Percentiles rank a stretch among this genome's conserved stretches.
These are phyloP conservation scores for Penicillium silybi DNA, from an alignment of 495 filamentous ascomycete species.

Conservation along the genomic window DNA sequence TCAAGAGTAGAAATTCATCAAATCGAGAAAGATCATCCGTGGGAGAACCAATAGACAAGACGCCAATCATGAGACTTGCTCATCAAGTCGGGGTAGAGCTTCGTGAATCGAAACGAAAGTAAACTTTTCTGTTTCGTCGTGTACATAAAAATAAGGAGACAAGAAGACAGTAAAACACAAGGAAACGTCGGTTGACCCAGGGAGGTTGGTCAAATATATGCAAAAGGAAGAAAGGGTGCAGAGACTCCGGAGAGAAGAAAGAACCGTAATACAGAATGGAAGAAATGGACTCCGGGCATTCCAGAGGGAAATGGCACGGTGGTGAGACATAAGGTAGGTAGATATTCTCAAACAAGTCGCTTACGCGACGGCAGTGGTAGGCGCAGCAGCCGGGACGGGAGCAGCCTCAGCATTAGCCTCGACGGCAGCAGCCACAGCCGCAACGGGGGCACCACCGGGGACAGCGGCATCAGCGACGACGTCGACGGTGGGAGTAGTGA, in stretches of 20 bases:
- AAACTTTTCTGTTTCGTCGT: conserved; percentile 40
- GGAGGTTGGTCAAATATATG: conserved; percentile 39
- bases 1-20: conserved; percentile 25
- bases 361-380: conserved; percentile 57
- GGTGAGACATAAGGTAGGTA: conserved; percentile 17
- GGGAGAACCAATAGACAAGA: conserved; percentile 38
- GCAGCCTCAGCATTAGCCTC: conserved; percentile 42
- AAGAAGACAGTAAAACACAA: conserved; percentile 4
- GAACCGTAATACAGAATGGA: conserved; percentile 34
- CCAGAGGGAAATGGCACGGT: conserved; percentile 18
- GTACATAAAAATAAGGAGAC: conserved; percentile 28
- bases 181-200: neutral
- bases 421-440: conserved; percentile 41
- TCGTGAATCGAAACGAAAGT: conserved; percentile 29
- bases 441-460: conserved; percentile 24
- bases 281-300: conserved; percentile 24
- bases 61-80: conserved; percentile 45
- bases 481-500: conserved; percentile 34
- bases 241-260: conserved; percentile 21
- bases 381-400: conserved; percentile 42
- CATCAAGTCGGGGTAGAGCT: conserved; percentile 12
- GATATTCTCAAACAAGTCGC: conserved; percentile 1
- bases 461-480: conserved; percentile 34
- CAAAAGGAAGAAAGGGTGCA: conserved; percentile 33
- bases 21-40: conserved; percentile 30